Base-by-base conservation (phyloP, 371 early-diverging fungal genomes). In the Mucor saturninus region DNA sequence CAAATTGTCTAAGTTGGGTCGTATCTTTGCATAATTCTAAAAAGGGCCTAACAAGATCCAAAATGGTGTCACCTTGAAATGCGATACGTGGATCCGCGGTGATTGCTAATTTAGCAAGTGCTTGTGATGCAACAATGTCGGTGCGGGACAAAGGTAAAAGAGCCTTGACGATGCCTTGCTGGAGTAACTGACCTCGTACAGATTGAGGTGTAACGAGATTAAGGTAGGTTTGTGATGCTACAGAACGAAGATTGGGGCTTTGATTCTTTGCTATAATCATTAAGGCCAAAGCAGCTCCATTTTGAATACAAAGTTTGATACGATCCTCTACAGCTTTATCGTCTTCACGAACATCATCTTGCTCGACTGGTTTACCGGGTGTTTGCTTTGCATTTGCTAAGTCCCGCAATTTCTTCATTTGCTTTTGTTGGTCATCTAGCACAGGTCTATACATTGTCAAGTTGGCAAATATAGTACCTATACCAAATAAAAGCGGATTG, bases 71-170 rank as follows among this genome's bases (percentile, higher is more conserved):
- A 13, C 86, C 86, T 35, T 81, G 80, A 78, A 95, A 95, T 3
- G 95, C 95, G 30, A 96, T 63, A 32, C 89, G 80, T 10, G 96
- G 97, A 52, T 97, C 91, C 21, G 91, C 82, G 2, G 96, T 93
- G 57, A 97, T 95, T 26, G 94, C 95, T 7, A 96, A 79, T 61
- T 93, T 94, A 9, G 97, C 97, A 43, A 96, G 75, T 2, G 96
- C 93, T 45, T 94, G 95, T 1, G 92, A 84, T 0, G 93, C 92
- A 0, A 65, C 26, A 14, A 69, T 35, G 2, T 81, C 67, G 0
- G 56, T 59, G 15, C 56, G 65, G 2, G 83, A 71, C 29, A 89
- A 59, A 2, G 79, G 76, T 21, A 92, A 61, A 37, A 97, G 76
- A 0, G 80, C 73, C 7, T 83, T 87, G 13, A 90, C 86, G 21